A percentile compares a stretch with the other conserved stretches of the same genome.
These are phyloP conservation scores for Microstegium vimineum DNA, from an alignment of 176 grass and related monocot genomes.

Conservation along the genomic window DNA sequence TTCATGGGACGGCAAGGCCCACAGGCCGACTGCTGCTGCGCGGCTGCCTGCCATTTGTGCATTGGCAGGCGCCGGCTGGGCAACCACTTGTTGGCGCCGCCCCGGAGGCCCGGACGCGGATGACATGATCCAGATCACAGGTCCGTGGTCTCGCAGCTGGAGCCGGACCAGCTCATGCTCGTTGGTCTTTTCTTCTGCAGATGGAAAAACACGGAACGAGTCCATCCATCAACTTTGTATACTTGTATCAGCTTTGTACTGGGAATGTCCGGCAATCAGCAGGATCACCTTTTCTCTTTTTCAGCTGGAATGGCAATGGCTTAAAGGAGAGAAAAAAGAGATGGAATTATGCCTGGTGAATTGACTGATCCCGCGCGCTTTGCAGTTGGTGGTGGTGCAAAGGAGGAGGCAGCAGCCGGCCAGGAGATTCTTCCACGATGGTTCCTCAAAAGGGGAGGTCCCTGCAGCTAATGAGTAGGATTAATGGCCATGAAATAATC, in stretches of 20 bases:
- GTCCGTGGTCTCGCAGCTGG: background rate
- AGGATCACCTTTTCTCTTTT: background rate
- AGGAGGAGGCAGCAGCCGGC: background rate
- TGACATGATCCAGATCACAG: too few species aligned
- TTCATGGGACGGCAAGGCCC: background rate
- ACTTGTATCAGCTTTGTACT: background rate
- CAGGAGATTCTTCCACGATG: constrained; percentile 1
- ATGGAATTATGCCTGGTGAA: background rate
- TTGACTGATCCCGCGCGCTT: too few species aligned
- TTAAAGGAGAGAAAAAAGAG: background rate
- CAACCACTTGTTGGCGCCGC: background rate
- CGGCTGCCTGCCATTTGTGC: background rate
- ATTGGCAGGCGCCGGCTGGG: background rate
- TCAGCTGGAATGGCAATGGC: background rate
- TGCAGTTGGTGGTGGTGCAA: background rate
- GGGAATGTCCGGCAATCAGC: background rate
- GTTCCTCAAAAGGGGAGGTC: background rate
- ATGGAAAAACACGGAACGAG: too few species aligned
- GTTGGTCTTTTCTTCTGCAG: background rate
- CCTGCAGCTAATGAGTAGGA: background rate
- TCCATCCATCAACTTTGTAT: too few species aligned
- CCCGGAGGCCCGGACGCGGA: background rate
- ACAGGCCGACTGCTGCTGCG: background rate
- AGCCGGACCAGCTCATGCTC: background rate
- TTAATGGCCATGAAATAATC: too few species aligned